A percentile compares a stretch with the other conserved stretches of the same genome.
Evolutionary conservation across 768 basidiomycete species (phyloP).

Genomic region (Lentinus tigrinus): DNA sequence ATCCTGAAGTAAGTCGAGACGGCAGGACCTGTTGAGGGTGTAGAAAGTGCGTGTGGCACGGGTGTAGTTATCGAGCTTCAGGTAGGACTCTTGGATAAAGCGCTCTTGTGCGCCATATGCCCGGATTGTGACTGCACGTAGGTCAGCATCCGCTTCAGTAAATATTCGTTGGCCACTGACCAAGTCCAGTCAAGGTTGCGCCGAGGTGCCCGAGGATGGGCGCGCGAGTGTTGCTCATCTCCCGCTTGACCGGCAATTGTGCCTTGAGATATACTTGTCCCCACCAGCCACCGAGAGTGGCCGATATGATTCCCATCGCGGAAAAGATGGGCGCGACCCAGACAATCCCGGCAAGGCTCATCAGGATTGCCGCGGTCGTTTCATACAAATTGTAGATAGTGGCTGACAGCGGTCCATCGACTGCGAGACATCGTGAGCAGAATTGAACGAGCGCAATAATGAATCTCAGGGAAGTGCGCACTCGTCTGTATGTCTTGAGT

Average conservation of each 20-base stretch:
- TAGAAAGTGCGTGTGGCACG: conserved; percentile 44
- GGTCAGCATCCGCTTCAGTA: neutral
- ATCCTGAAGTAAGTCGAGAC: no score
- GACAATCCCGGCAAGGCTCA: conserved; percentile 36
- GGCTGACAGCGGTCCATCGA: conserved; percentile 35
- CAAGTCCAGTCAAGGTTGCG: conserved; percentile 50
- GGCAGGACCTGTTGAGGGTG: conserved; percentile 35
- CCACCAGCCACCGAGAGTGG: conserved; percentile 39
- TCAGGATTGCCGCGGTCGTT: conserved; percentile 30
- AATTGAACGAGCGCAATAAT: neutral
- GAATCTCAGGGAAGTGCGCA: conserved; percentile 4
- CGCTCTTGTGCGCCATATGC: conserved; percentile 53
- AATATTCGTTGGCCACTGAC: conserved; percentile 24
- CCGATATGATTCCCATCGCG: conserved; percentile 36
- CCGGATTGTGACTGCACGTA: conserved; percentile 36
- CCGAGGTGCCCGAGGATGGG: conserved; percentile 53
- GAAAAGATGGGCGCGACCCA: conserved; percentile 40
- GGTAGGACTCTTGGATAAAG: conserved; percentile 41
- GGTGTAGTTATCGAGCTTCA: conserved; percentile 47
- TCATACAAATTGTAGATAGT: conserved; percentile 29
- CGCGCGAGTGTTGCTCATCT: conserved; percentile 50
- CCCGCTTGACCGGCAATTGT: conserved; percentile 58
- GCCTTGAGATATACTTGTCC: conserved; percentile 57
- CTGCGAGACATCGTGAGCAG: conserved; percentile 12
- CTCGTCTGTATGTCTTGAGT: conserved; percentile 59